Evolutionary conservation across 176 grass and related monocot genomes (phyloP), one percentile per base, ranked within the genome.

Genomic region (Zoysia japonica): DNA sequence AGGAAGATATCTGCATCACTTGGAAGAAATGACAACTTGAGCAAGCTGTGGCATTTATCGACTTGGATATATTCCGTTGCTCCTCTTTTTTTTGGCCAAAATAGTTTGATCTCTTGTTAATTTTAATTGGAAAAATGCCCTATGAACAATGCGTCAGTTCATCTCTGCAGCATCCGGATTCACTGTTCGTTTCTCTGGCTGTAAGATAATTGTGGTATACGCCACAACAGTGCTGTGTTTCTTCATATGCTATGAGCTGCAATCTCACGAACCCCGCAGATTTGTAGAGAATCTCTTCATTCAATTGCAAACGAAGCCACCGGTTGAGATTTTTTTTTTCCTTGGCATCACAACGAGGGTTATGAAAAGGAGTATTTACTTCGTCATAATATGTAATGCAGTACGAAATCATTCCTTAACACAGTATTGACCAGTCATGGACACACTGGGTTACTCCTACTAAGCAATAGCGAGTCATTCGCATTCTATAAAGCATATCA

Each of bases 61-160:
- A 69, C 14, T 38, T 56, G 17, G 65, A n/a, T 47, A 75, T 68
- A 48, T 5, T 12, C 45, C 20, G 67, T 43, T n/a, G 11, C 62
- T 61, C 43, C 28, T 28, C 28, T 28, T 28, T 37, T 85, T 60
- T 75, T 52, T 52, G 2, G 60, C 74, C 10, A 46, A 60, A 42
- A 43, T 45, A 72, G 36, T 77, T 61, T 72, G 14, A 6, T 39
- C 10, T 45, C 35, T 57, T 76, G 71, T 48, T 28, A n/a, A 14
- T 28, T 59, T 81, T 57, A 49, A 77, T 77, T 80, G 76, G 16
- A 9, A 81, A 50, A 85, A 46, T 46, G 78, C 77, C 19, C 36
- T 53, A 11, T 52, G 63, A 79, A 68, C 45, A 74, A 20, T 28
- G 61, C 28, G 0, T 75, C 45, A 79, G 43, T 62, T 67, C 45